Conservation (phyloP, 345 rosid genomes). For the Fremontodendron californicum region DNA sequence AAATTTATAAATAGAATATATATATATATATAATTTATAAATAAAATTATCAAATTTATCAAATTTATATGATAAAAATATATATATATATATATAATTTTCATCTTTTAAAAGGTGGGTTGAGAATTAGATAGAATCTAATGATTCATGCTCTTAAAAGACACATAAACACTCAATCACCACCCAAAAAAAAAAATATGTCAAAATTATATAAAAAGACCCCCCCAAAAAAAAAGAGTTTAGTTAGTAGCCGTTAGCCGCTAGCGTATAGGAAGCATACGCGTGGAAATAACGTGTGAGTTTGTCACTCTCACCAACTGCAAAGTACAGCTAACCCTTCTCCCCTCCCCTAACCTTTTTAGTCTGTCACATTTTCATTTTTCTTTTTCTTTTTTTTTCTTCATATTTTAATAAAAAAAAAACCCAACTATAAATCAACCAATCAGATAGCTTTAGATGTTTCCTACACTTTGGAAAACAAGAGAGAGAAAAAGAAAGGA, state of each 20-base stretch:
- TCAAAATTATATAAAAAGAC: background rate
- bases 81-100: too few species aligned
- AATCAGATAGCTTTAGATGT: slow-evolving; percentile 11
- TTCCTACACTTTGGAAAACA: background rate
- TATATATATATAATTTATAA: too few species aligned
- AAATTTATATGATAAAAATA: too few species aligned
- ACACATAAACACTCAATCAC: background rate
- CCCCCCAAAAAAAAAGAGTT: background rate
- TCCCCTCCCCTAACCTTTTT: slow-evolving; percentile 8
- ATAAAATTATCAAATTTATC: too few species aligned
- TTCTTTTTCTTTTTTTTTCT: too few species aligned
- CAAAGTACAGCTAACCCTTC: slow-evolving; percentile 16
- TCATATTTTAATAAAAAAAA: background rate
- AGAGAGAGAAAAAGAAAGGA: background rate
- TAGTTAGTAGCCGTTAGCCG: slow-evolving; percentile 22
- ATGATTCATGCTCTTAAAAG: background rate
- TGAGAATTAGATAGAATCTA: background rate
- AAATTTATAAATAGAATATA: too few species aligned
- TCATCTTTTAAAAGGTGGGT: background rate
- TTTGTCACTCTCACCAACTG: slow-evolving; percentile 29
- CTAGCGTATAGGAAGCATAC: slow-evolving; percentile 17
- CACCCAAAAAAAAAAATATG: background rate
- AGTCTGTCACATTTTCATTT: background rate
- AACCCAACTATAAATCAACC: background rate
- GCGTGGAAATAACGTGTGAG: slow-evolving; percentile 26